A percentile compares a stretch with the other conserved stretches of the same genome.
Evolutionary conservation across 495 filamentous ascomycete genomes (phyloP).

Genomic region (Hypoxylon perforatum): DNA sequence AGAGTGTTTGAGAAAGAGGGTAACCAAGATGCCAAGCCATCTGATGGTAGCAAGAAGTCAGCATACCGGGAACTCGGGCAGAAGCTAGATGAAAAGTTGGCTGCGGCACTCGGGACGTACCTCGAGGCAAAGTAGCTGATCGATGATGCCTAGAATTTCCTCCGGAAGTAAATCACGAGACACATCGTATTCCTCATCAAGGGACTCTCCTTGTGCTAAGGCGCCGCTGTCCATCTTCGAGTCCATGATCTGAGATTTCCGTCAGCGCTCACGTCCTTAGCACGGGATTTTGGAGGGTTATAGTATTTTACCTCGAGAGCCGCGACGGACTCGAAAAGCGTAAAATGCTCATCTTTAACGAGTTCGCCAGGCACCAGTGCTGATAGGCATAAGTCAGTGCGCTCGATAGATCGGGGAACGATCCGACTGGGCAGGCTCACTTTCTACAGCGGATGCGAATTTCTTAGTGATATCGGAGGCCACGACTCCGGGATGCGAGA

Average conservation of each 20-base stretch:
- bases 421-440: slow-evolving; percentile 53
- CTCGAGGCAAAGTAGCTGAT: slow-evolving; percentile 90
- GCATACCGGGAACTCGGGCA: slow-evolving; percentile 19
- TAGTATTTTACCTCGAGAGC: slow-evolving; percentile 82
- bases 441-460: slow-evolving; percentile 75
- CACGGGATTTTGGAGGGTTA: neutral
- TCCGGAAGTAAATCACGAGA: slow-evolving; percentile 73
- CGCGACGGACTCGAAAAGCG: slow-evolving; percentile 91
- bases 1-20: slow-evolving; percentile 91
- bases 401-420: neutral
- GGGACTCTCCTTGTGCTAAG: slow-evolving; percentile 75
- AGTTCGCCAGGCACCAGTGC: slow-evolving; percentile 82
- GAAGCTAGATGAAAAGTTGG: neutral
- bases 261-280: slow-evolving; percentile 14
- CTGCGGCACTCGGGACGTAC: slow-evolving; percentile 59
- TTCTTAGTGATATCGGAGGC: slow-evolving; percentile 81
- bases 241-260: slow-evolving; percentile 84
- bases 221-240: slow-evolving; percentile 97
- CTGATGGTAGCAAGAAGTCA: slow-evolving; percentile 56
- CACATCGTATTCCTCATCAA: slow-evolving; percentile 89
- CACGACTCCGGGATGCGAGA: slow-evolving; percentile 60
- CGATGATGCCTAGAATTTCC: slow-evolving; percentile 92
- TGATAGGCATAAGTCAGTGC: slow-evolving; percentile 49
- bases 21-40: slow-evolving; percentile 98
- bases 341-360: slow-evolving; percentile 93